Conservation (phyloP, 352 stramenopile species). For the Phytophthora podocarpi region DNA sequence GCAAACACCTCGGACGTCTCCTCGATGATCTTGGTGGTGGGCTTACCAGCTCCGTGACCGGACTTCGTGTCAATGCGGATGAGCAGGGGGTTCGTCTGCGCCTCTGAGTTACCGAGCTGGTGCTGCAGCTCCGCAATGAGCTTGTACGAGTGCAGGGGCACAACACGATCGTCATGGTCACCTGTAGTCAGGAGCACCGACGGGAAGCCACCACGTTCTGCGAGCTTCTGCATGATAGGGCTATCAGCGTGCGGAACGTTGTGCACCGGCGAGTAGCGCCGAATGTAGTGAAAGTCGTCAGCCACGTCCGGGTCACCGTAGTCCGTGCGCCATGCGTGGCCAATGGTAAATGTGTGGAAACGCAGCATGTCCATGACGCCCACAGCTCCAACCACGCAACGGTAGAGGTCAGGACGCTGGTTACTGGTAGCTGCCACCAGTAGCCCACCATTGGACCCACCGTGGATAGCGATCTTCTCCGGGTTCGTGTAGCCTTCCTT, state of each 20-base stretch:
- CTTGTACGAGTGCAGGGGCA: conserved; percentile 92
- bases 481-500: conserved; percentile 87
- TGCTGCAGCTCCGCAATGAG: conserved; percentile 88
- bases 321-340: conserved; percentile 89
- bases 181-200: conserved; percentile 87
- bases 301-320: conserved; percentile 85
- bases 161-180: conserved; percentile 91
- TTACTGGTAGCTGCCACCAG: conserved; percentile 92
- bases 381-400: conserved; percentile 92
- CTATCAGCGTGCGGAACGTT: conserved; percentile 76
- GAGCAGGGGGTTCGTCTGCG: conserved; percentile 84
- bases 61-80: conserved; percentile 92
- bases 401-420: conserved; percentile 92
- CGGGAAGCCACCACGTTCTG: conserved; percentile 68
- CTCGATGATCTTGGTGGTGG: conserved; percentile 88
- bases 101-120: conserved; percentile 53
- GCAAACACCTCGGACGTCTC: conserved; percentile 87
- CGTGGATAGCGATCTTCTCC: conserved; percentile 90
- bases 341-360: conserved; percentile 95
- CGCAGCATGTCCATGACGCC: conserved; percentile 97
- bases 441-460: conserved; percentile 94
- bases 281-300: conserved; percentile 84
- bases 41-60: conserved; percentile 89
- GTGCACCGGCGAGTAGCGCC: conserved; percentile 90
- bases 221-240: conserved; percentile 52